Base-by-base conservation (phyloP, 2,329 filamentous ascomycete species). In the Balansia obtecta region DNA sequence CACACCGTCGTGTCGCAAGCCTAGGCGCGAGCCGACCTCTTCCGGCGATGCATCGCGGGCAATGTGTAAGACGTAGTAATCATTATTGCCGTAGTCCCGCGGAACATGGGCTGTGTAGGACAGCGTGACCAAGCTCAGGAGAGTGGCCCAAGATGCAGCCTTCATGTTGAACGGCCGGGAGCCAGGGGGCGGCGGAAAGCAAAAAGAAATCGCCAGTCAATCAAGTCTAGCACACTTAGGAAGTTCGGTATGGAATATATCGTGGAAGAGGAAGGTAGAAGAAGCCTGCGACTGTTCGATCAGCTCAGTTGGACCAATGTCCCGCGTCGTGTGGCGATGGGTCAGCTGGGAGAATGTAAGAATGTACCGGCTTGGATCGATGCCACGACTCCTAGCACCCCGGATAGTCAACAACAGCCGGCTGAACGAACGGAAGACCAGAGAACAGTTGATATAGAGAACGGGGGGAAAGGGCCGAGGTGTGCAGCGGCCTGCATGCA, bases 11-110 rank as follows among this genome's bases (percentile, higher is more conserved):
- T 95, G 83, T 43, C 77, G 74, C 45, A 95, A 73, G 18, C 87
- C 88, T 9, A 98, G 72, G 20, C 80, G 75, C 44, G 72, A 70
- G 30, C 89, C 89, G 55, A 96, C 74, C 40, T 84, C 74, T 22
- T 77, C 69, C 15, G 89, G 88, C 13, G 80, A 74, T 7, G 78
- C 73, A 38, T 77, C 72, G 12, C 72, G 12, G 78, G 70, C 52
- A 85, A 79, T 61, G 98, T 96, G 86, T 45, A 98, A 75, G 56
- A 94, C 89, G 65, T 97, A 96, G 70, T 95, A 97, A 67, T 98
- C 91, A 68, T 89, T 81, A 39, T 78, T 75, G 46, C 85, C 78
- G 72, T 94, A 87, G 62, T 93, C 78, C 58, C 86, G 84, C 55
- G 75, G 71, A 46, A 73, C 71, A 43, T 80, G 65, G 44, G 72